Evolutionary conservation across 2,329 filamentous ascomycete species (phyloP).

Genomic region (Hypomyces perniciosus): DNA sequence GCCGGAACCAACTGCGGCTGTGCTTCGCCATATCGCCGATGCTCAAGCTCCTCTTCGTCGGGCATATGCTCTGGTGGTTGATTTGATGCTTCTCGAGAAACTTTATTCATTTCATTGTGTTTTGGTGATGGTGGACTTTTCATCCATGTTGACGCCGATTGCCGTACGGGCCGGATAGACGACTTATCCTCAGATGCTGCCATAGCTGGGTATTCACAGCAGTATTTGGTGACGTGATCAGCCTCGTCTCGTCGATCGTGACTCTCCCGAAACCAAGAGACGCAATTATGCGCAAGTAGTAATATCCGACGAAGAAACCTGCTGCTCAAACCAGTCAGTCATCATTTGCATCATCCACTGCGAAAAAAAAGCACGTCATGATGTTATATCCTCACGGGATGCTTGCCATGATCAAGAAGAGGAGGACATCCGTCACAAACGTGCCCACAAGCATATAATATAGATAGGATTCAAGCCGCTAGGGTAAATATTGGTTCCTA

Average conservation of each 20-base stretch:
- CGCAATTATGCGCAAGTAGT: slow-evolving; percentile 2
- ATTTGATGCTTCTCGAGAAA: not conserved
- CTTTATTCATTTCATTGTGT: not conserved
- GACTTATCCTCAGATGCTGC: slow-evolving; percentile 7
- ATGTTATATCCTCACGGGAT: slow-evolving; percentile 1
- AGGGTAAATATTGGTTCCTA: not conserved
- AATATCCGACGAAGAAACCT: slow-evolving; percentile 9
- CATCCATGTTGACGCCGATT: not conserved
- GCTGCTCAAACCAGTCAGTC: not conserved
- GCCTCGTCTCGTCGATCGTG: not conserved
- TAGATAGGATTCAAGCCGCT: no score
- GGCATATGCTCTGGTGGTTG: not conserved
- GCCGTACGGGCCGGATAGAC: not conserved
- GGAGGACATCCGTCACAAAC: not conserved
- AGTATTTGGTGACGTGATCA: not conserved
- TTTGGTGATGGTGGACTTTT: not conserved
- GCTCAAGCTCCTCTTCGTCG: slow-evolving; percentile 3
- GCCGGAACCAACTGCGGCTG: slow-evolving; percentile 17
- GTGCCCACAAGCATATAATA: not conserved
- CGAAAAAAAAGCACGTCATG: not conserved
- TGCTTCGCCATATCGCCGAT: slow-evolving; percentile 15
- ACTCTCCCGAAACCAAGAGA: not conserved
- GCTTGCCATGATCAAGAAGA: slow-evolving; percentile 4
- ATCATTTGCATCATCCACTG: not conserved
- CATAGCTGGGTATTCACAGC: slow-evolving; percentile 1